phyloP scores from a whole-genome alignment of 2,329 filamentous ascomycete species.

The Verticillium nubilum region DNA sequence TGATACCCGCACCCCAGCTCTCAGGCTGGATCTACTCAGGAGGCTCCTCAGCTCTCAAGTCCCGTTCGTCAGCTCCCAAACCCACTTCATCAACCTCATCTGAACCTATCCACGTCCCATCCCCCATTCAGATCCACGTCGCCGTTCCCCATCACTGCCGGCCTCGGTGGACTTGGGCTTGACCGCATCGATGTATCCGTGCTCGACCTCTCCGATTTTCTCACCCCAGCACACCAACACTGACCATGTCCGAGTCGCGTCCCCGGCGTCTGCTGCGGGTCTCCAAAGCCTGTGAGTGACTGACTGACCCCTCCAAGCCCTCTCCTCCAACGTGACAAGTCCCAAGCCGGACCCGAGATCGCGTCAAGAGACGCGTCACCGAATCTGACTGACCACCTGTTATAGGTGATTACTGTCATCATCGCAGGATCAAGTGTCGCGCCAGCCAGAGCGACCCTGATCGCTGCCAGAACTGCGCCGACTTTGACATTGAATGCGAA shows the following conservation, averaged over 20 bases:
- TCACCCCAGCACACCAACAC: neutral
- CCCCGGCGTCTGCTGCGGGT: neutral
- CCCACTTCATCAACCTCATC: neutral
- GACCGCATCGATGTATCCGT: neutral
- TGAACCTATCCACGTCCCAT: neutral
- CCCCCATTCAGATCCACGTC: neutral
- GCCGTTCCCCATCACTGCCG: neutral
- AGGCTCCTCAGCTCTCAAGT: neutral
- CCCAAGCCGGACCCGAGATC: neutral
- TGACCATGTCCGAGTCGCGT: neutral
- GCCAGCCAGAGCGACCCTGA: constrained; percentile 26
- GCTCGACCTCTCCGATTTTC: neutral
- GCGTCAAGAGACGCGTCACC: neutral
- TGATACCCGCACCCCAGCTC: too few relatives aligned
- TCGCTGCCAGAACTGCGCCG: constrained; percentile 34
- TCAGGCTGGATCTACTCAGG: too few relatives aligned
- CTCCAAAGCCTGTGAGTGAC: neutral
- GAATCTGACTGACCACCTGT: neutral
- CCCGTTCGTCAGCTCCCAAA: neutral
- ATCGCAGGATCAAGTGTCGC: constrained; percentile 16
- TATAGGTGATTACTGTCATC: constrained; percentile 39
- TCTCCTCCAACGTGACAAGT: neutral
- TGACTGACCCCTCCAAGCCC: neutral
- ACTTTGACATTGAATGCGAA: neutral
- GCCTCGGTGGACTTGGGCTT: neutral